Percentiles rank a stretch among this genome's conserved stretches.
Conservation (phyloP, 345 rosid species). For the Pistacia integerrima region DNA sequence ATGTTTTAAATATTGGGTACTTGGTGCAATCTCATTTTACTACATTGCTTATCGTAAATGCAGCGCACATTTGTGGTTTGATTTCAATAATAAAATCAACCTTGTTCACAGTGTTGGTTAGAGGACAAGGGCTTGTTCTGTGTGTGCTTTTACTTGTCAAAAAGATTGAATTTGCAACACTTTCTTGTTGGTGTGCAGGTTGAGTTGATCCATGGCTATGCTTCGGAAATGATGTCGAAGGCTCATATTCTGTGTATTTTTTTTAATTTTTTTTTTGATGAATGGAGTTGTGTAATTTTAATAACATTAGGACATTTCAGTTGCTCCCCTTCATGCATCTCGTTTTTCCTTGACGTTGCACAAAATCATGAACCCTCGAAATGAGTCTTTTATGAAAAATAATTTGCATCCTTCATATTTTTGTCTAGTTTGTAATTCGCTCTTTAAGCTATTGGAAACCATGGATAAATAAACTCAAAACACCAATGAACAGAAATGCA, state of each 20-base stretch:
- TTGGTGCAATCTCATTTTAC: neutral
- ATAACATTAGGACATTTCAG: slow-evolving; percentile 14
- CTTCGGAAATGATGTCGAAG: slow-evolving; percentile 18
- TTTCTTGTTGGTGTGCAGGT: slow-evolving; percentile 17
- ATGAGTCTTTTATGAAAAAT: neutral
- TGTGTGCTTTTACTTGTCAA: no score
- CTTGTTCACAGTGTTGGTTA: no score
- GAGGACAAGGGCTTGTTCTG: neutral
- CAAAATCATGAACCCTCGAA: slow-evolving; percentile 4
- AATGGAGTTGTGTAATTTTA: slow-evolving; percentile 17
- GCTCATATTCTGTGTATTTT: neutral
- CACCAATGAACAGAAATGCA: neutral
- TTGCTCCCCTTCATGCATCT: slow-evolving; percentile 16
- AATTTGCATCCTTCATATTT: neutral
- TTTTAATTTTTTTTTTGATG: slow-evolving; percentile 9
- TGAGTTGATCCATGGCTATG: slow-evolving; percentile 16
- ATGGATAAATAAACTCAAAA: neutral
- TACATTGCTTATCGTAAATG: neutral
- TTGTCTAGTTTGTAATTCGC: no score
- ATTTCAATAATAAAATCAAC: neutral
- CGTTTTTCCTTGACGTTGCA: slow-evolving; percentile 1
- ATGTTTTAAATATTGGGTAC: neutral
- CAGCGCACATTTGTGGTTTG: neutral
- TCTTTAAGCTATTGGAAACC: neutral
- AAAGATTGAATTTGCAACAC: neutral